Base-by-base conservation (phyloP, 495 filamentous ascomycete species). In the Neurospora intermedia region DNA sequence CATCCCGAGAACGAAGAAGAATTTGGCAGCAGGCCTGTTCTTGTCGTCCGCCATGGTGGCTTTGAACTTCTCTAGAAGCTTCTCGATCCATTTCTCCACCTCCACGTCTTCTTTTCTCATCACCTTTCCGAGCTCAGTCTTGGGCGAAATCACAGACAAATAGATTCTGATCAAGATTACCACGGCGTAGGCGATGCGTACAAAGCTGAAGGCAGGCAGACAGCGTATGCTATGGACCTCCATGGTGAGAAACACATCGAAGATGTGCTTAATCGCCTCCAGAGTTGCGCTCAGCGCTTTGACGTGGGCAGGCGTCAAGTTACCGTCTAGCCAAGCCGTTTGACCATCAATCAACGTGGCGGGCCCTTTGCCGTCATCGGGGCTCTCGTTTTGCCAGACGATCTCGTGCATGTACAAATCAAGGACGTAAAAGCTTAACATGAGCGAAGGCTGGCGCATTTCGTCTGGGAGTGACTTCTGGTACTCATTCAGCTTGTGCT, bases 81-180 rank as follows among this genome's bases (percentile, higher is more conserved):
- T 81, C 72, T 92, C 90, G 0, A 97, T 82, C 76, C 95, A 91
- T 39, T 91, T 83, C 72, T 95, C 92, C 10, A 97, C 88, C 54
- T 88, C 88, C 78, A 97, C 86, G 62, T 91, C 87, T 43, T 91
- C 87, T 73, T 90, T 89, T 71, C 90, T 88, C 73, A 97, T 91
- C 27, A 97, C 87, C 77, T 89, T 91, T 5, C 91, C 91, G 1
- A 97, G 83, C 75, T 91, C 90, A 31, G 88, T 89, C 62, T 88
- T 82, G 0, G 92, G 86, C 13, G 88, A 85, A 15, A 87, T 89
- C 11, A 93, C 90, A 4, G 92, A 89, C 69, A 93, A 92, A 80
- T 93, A 93, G 74, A 97, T 88, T 77, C 96, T 97, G 79, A 97
- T 93, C 20, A 98, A 81, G 20, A 94, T 88, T n/a, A 98, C 89